These are phyloP conservation scores for Lanmaoa pseudosensibilis DNA, from an alignment of 768 basidiomycete genomes.

Conservation along the genomic window DNA sequence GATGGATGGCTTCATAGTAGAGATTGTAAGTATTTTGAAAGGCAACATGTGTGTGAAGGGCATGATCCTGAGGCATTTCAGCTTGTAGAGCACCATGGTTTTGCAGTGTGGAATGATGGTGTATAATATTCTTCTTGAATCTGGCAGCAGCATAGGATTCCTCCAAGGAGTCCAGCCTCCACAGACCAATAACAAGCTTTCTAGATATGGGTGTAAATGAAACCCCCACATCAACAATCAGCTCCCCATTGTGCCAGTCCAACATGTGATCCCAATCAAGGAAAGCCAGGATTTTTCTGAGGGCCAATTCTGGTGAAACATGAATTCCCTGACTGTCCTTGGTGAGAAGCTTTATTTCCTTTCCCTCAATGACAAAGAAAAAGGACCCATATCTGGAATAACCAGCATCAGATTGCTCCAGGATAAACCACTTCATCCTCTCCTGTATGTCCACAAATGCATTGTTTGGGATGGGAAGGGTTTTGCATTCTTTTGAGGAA, in stretches of 20 bases:
- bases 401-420: neutral
- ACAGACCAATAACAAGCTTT: neutral
- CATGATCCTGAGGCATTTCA: too few relatives aligned
- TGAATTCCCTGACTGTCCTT: conserved; percentile 1
- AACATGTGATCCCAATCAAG: conserved; percentile 11
- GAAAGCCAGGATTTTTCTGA: neutral
- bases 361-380: conserved; percentile 14
- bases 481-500: neutral
- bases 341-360: conserved; percentile 16
- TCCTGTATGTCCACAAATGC: neutral
- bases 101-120: conserved; percentile 9
- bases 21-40: too few relatives aligned
- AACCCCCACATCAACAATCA: neutral
- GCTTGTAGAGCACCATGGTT: too few relatives aligned
- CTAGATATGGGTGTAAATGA: neutral
- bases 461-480: neutral
- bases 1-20: too few relatives aligned
- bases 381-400: conserved; percentile 9
- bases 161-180: conserved; percentile 2
- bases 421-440: neutral
- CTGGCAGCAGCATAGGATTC: conserved; percentile 11
- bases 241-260: neutral
- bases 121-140: neutral
- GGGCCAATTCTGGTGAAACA: neutral
- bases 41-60: too few relatives aligned